A percentile compares a stretch with the other conserved stretches of the same genome.
Evolutionary conservation across 1,284 basidiomycete species (phyloP).

Genomic region (Xerocomus amazonicus): DNA sequence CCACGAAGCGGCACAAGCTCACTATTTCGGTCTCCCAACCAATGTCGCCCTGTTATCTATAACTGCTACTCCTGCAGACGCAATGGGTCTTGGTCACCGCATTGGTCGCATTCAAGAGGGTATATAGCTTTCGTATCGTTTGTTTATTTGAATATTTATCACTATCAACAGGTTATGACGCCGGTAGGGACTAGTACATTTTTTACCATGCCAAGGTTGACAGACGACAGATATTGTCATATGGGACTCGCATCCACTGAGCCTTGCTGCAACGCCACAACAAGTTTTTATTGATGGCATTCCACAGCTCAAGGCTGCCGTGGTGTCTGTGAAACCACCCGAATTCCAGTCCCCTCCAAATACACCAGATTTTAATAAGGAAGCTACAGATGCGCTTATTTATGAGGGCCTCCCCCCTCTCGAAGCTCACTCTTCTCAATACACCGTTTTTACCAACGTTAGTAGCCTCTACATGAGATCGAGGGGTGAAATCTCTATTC

Average conservation of each 20-base stretch:
- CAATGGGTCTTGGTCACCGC: conserved; percentile 60
- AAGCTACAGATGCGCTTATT: conserved; percentile 47
- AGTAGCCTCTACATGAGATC: conserved; percentile 11
- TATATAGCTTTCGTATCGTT: neutral
- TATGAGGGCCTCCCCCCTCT: conserved; percentile 68
- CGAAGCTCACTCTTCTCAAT: conserved; percentile 30
- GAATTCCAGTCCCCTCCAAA: conserved; percentile 33
- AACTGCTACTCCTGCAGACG: conserved; percentile 54
- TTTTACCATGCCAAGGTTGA: neutral
- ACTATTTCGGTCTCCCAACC: conserved; percentile 49
- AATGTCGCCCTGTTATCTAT: conserved; percentile 46
- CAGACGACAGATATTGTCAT: neutral
- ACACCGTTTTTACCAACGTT: conserved; percentile 21
- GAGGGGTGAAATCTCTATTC: conserved; percentile 10
- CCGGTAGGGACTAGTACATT: conserved; percentile 26
- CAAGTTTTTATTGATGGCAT: conserved; percentile 71
- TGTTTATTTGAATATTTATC: neutral
- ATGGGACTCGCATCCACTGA: conserved; percentile 44
- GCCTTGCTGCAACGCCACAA: conserved; percentile 48
- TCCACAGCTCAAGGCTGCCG: conserved; percentile 47
- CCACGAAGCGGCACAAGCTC: conserved; percentile 64
- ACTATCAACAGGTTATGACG: conserved; percentile 35
- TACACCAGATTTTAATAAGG: conserved; percentile 59
- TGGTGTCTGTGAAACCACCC: conserved; percentile 31
- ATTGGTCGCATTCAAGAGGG: conserved; percentile 48